Evolutionary conservation across 495 filamentous ascomycete genomes (phyloP).

Genomic region (Bathelium albidoporum): DNA sequence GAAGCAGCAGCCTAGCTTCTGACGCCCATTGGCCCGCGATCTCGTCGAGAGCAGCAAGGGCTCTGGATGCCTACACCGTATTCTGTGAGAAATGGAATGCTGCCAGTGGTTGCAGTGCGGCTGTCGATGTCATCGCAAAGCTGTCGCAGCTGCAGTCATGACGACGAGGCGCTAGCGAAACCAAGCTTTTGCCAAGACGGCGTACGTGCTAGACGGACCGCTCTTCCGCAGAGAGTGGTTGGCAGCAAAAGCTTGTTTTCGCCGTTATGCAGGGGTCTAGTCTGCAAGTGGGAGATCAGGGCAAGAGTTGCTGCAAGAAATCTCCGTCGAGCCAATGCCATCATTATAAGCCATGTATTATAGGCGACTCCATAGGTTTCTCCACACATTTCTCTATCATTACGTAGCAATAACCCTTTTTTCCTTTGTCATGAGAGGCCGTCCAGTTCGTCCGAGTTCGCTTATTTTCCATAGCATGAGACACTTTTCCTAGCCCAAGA

Average conservation of each 20-base stretch:
- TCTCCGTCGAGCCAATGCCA: not conserved
- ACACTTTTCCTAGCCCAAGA: not conserved
- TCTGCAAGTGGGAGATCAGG: not conserved
- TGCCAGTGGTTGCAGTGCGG: not conserved
- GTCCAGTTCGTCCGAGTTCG: not conserved
- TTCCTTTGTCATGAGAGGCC: not conserved
- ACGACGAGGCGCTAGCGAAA: not conserved
- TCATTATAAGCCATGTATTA: not conserved
- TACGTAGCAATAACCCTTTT: too few species aligned
- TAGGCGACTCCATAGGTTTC: too few species aligned
- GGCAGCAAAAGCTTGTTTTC: not conserved
- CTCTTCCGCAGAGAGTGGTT: too few species aligned
- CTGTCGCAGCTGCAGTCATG: not conserved
- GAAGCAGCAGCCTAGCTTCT: too few species aligned
- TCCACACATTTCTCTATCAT: too few species aligned
- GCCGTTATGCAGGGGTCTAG: not conserved
- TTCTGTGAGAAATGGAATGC: not conserved
- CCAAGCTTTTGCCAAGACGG: slow-evolving; percentile 2
- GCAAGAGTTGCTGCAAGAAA: not conserved
- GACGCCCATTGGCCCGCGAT: too few species aligned
- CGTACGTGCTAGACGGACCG: too few species aligned
- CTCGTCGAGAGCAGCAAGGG: too few species aligned
- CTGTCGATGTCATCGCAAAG: not conserved
- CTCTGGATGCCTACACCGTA: not conserved
- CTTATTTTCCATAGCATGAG: not conserved